Evolutionary conservation across 164 flowering plant species (phyloP).

Genomic region (Houttuynia cordata): DNA sequence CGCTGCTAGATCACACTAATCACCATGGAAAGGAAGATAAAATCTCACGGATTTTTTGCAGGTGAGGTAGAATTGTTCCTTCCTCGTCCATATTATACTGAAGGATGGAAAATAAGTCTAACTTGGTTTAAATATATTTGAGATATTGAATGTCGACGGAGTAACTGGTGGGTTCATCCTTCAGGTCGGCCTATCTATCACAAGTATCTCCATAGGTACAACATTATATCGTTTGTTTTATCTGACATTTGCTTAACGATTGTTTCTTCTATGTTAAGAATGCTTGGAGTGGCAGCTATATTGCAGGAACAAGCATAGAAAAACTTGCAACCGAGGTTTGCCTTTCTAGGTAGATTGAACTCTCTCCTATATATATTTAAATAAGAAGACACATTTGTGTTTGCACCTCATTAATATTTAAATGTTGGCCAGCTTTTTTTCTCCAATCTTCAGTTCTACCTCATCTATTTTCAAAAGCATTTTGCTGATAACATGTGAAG

Average conservation of each 20-base stretch:
- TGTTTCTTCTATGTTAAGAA: slow-evolving; percentile 36
- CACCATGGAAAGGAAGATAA: slow-evolving; percentile 82
- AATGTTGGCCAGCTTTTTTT: no score
- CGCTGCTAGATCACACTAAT: slow-evolving; percentile 44
- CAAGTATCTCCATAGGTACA: neutral
- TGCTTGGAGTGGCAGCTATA: slow-evolving; percentile 98
- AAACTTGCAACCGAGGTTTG: slow-evolving; percentile 16
- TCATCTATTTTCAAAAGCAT: no score
- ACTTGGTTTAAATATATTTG: neutral
- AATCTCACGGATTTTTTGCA: slow-evolving; percentile 57
- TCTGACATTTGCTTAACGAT: neutral
- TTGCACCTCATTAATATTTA: neutral
- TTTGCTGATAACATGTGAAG: no score
- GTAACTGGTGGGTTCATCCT: slow-evolving; percentile 99
- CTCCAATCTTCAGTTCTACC: no score
- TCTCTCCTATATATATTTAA: no score
- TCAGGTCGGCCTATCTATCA: slow-evolving; percentile 41
- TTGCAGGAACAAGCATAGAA: slow-evolving; percentile 85
- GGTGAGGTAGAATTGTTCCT: slow-evolving; percentile 60
- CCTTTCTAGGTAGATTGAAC: neutral
- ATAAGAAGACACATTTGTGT: neutral
- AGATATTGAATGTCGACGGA: slow-evolving; percentile 92
- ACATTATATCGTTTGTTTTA: neutral
- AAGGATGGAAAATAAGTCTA: neutral
- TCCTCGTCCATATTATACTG: neutral